Evolutionary conservation across 345 rosid genomes (phyloP).

Genomic region (Litchi chinensis): DNA sequence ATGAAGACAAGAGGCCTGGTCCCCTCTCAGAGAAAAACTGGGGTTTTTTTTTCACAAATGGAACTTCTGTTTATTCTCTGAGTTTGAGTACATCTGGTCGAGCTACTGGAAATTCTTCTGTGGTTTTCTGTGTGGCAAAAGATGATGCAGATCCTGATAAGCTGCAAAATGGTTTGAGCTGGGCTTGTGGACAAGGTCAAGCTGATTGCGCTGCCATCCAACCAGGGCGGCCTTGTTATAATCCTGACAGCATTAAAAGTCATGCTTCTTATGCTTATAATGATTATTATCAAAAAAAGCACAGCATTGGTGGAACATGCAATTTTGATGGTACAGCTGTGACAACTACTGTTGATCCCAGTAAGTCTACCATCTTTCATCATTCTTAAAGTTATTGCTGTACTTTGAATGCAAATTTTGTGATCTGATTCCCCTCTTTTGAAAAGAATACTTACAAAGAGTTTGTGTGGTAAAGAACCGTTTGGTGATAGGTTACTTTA

Average conservation of each 20-base stretch:
- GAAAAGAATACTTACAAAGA: conserved; percentile 3
- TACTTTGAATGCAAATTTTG: background rate
- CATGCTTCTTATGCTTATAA: conserved; percentile 95
- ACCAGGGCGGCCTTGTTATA: conserved; percentile 66
- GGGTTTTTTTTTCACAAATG: conserved; percentile 80
- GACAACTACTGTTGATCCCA: conserved; percentile 64
- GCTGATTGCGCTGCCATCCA: conserved; percentile 81
- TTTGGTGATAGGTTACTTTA: background rate
- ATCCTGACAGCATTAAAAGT: conserved; percentile 55
- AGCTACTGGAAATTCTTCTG: conserved; percentile 49
- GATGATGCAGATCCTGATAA: conserved; percentile 64
- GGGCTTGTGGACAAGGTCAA: conserved; percentile 97
- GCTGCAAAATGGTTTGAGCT: conserved; percentile 73
- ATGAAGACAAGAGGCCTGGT: conserved; percentile 79
- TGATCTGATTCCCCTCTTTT: background rate
- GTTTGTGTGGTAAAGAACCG: background rate
- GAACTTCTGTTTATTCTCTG: conserved; percentile 71
- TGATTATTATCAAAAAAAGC: conserved; percentile 88
- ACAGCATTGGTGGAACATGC: conserved; percentile 75
- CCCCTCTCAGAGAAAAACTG: conserved; percentile 82
- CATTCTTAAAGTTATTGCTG: conserved; percentile 13
- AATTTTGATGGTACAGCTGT: conserved; percentile 83
- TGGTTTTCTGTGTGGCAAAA: conserved; percentile 75
- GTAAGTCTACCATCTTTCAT: conserved; percentile 48
- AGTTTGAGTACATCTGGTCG: conserved; percentile 41